A percentile compares a stretch with the other conserved stretches of the same genome.
Evolutionary conservation across 768 basidiomycete genomes (phyloP).

Genomic region (Aureoboletus auriporus): DNA sequence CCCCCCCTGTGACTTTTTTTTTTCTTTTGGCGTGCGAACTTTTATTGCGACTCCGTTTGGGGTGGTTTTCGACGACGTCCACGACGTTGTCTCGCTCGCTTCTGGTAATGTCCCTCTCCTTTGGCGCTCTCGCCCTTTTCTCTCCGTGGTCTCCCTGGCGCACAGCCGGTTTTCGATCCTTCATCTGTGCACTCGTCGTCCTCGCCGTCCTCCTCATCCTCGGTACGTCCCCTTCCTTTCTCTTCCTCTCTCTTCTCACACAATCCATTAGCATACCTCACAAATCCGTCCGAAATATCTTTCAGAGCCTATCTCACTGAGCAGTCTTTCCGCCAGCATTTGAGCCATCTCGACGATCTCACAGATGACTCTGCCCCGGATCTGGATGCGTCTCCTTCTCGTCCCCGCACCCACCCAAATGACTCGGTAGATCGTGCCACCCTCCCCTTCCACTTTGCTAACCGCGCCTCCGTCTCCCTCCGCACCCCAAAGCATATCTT

Average conservation of each 20-base stretch:
- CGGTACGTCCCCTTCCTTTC: slow-evolving; percentile 43
- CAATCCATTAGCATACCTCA: slow-evolving; percentile 72
- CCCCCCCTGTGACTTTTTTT: slow-evolving; percentile 30
- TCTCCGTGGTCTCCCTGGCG: slow-evolving; percentile 53
- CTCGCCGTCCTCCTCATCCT: slow-evolving; percentile 66
- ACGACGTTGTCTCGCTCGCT: slow-evolving; percentile 40
- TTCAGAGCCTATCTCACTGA: slow-evolving; percentile 97
- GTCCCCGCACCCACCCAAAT: slow-evolving; percentile 20
- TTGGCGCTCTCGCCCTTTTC: slow-evolving; percentile 59
- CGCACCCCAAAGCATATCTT: slow-evolving; percentile 89
- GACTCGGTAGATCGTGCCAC: slow-evolving; percentile 27
- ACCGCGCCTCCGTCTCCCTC: slow-evolving; percentile 87
- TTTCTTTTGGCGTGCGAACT: slow-evolving; percentile 18
- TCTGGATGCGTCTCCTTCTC: slow-evolving; percentile 25
- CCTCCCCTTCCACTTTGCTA: slow-evolving; percentile 74
- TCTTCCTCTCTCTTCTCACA: not conserved
- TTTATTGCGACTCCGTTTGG: slow-evolving; percentile 23
- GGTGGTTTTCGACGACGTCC: slow-evolving; percentile 40
- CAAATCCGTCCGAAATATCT: slow-evolving; percentile 90
- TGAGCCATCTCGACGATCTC: slow-evolving; percentile 76
- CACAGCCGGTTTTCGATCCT: slow-evolving; percentile 64
- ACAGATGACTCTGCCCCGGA: slow-evolving; percentile 46
- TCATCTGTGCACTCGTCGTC: slow-evolving; percentile 67
- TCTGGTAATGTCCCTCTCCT: slow-evolving; percentile 63
- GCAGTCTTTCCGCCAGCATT: slow-evolving; percentile 91